A percentile compares a stretch with the other conserved stretches of the same genome.
Evolutionary conservation across 495 filamentous ascomycete genomes (phyloP).

Genomic region (Talaromyces thailandensis): DNA sequence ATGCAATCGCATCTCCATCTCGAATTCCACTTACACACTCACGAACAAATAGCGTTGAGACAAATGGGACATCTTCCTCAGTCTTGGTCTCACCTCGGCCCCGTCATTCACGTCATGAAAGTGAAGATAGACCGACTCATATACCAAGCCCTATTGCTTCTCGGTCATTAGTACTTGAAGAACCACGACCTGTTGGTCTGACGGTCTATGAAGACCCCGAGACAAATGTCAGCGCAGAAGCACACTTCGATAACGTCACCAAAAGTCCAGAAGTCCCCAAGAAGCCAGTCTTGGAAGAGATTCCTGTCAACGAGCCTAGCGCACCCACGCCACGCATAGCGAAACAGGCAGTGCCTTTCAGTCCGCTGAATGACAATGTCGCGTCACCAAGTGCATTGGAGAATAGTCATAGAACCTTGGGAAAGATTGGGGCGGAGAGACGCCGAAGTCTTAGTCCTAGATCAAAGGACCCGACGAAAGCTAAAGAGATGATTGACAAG

Average conservation of each 20-base stretch:
- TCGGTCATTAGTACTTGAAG: neutral
- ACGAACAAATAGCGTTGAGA: conserved; percentile 5
- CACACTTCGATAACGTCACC: neutral
- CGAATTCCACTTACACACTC: neutral
- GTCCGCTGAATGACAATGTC: neutral
- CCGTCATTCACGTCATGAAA: conserved; percentile 3
- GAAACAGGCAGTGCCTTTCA: conserved; percentile 7
- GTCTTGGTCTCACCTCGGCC: neutral
- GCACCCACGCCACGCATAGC: conserved; percentile 12
- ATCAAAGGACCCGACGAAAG: conserved; percentile 38
- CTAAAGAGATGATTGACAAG: conserved; percentile 56
- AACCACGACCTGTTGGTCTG: conserved; percentile 29
- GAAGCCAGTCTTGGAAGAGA: conserved; percentile 15
- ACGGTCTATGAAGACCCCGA: conserved; percentile 56
- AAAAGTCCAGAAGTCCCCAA: neutral
- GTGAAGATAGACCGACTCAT: conserved; percentile 2
- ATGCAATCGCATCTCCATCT: neutral
- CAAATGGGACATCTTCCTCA: neutral
- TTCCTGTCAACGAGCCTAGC: conserved; percentile 23
- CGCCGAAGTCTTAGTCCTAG: conserved; percentile 27
- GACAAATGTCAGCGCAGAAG: conserved; percentile 15
- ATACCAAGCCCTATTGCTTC: conserved; percentile 5
- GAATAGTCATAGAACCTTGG: conserved; percentile 15
- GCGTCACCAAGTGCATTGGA: neutral
- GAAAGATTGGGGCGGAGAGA: conserved; percentile 14